phyloP scores from a whole-genome alignment of 1,139 yeast species.

The Saccharomycopsis crataegensis region DNA sequence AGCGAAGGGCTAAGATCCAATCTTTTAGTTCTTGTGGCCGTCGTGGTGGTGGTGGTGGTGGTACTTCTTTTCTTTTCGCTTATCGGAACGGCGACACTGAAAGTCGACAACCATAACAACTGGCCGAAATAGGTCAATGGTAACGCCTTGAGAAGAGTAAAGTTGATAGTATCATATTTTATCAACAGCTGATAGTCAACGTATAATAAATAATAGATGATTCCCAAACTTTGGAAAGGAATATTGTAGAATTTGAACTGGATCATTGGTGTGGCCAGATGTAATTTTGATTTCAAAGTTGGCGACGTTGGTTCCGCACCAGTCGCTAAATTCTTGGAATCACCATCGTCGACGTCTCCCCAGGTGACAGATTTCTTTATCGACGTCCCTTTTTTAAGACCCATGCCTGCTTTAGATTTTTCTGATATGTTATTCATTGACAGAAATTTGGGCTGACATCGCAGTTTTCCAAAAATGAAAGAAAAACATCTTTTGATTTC shows the following conservation, averaged over 20 bases:
- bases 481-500: no score
- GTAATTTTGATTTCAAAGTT: background rate
- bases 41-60: background rate
- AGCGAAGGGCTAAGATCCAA: conserved; percentile 1
- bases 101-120: conserved; percentile 11
- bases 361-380: conserved; percentile 19
- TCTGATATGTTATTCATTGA: no score
- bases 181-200: conserved; percentile 16
- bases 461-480: no score
- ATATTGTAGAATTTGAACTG: conserved; percentile 8
- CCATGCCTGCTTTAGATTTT: background rate
- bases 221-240: conserved; percentile 14
- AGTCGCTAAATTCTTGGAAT: conserved; percentile 14
- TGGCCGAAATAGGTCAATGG: conserved; percentile 17
- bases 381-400: conserved; percentile 3
- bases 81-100: background rate
- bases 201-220: conserved; percentile 15
- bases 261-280: background rate
- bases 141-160: conserved; percentile 11
- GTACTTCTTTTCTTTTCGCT: background rate
- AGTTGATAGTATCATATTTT: conserved; percentile 15
- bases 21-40: background rate
- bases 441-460: background rate
- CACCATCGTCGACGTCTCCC: conserved; percentile 3
- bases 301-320: conserved; percentile 7